These are phyloP conservation scores for Rhodotorula kratochvilovae DNA, from an alignment of 768 basidiomycete genomes.

Conservation along the genomic window DNA sequence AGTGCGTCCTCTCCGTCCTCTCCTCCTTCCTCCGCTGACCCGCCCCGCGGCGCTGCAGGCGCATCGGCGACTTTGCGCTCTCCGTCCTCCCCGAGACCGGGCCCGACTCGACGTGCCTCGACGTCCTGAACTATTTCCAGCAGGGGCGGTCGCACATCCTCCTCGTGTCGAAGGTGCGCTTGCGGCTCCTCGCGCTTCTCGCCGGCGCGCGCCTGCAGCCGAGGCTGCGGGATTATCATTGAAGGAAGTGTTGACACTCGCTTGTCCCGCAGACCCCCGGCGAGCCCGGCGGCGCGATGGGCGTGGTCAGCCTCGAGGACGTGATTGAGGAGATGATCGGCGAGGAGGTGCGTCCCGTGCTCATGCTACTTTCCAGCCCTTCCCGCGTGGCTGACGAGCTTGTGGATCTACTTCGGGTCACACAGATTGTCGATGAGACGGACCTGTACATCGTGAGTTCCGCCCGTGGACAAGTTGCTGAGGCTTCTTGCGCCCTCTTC, in stretches of 20 bases:
- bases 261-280: slow-evolving; percentile 58
- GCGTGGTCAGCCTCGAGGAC: slow-evolving; percentile 69
- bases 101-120: slow-evolving; percentile 86
- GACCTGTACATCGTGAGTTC: slow-evolving; percentile 30
- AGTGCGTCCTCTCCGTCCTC: slow-evolving; percentile 33
- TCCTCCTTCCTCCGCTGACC: slow-evolving; percentile 12
- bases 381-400: neutral
- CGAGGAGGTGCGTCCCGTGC: slow-evolving; percentile 63
- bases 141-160: slow-evolving; percentile 90
- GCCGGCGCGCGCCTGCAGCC: too few relatives aligned
- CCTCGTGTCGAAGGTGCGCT: slow-evolving; percentile 62
- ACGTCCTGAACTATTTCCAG: slow-evolving; percentile 83
- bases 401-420: too few relatives aligned
- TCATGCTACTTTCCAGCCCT: neutral
- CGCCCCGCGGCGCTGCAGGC: slow-evolving; percentile 48
- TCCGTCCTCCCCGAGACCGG: slow-evolving; percentile 83
- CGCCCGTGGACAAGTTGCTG: too few relatives aligned
- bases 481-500: too few relatives aligned
- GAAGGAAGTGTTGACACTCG: too few relatives aligned
- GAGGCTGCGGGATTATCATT: too few relatives aligned
- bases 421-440: slow-evolving; percentile 41
- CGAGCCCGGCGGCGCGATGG: slow-evolving; percentile 72
- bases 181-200: rapidly evolving
- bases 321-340: slow-evolving; percentile 72
- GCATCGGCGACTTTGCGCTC: slow-evolving; percentile 69